phyloP scores from a whole-genome alignment of 768 basidiomycete genomes.

The Russula earlei region DNA sequence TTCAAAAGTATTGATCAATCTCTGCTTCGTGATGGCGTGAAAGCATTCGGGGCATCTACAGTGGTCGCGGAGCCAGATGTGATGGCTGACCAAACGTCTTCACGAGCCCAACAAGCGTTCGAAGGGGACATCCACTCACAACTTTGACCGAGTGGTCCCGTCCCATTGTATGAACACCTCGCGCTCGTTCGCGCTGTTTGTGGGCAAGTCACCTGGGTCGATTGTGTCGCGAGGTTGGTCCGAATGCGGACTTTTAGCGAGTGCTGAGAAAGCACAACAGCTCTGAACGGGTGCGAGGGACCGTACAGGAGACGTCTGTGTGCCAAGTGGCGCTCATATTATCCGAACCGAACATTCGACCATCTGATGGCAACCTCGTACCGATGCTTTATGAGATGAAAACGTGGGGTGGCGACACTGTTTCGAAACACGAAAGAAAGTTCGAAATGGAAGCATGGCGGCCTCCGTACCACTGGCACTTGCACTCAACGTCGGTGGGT shows the following conservation, averaged over 20 bases:
- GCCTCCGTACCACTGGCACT: too few relatives aligned
- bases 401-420: not conserved
- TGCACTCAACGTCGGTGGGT: too few relatives aligned
- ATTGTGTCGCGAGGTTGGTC: not conserved
- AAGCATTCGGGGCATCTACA: slow-evolving; percentile 84
- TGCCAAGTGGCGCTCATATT: not conserved
- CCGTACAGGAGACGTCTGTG: not conserved
- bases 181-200: slow-evolving; percentile 41
- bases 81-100: slow-evolving; percentile 46
- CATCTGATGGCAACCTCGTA: not conserved
- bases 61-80: slow-evolving; percentile 88
- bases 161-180: slow-evolving; percentile 70
- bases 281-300: not conserved
- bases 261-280: not conserved
- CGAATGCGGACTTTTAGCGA: not conserved
- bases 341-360: not conserved
- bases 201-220: slow-evolving; percentile 21
- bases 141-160: slow-evolving; percentile 60
- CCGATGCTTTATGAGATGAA: not conserved
- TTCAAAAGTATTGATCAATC: slow-evolving; percentile 79
- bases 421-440: not conserved
- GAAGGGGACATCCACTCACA: slow-evolving; percentile 39
- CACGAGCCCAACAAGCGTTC: not conserved
- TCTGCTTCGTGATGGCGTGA: slow-evolving; percentile 81
- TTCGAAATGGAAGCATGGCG: not conserved